Base-by-base conservation (phyloP, 176 grass and related monocot species). In the Cymbopogon citratus region DNA sequence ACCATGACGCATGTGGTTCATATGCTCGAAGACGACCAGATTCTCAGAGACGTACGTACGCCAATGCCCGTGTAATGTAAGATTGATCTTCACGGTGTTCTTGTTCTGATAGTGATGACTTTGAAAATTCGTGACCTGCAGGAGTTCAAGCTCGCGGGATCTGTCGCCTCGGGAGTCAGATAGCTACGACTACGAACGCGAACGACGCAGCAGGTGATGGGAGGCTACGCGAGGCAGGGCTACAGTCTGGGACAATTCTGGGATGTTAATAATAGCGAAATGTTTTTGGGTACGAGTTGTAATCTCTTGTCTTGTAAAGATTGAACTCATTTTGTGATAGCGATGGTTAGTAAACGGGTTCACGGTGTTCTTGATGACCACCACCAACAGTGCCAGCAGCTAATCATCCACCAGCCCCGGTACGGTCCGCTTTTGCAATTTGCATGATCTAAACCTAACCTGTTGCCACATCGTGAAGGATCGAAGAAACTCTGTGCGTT, bases 1-100 rank as follows among this genome's bases (percentile, higher is more conserved):
- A 93, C 91, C 28, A 98, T 98, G 95, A 76, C 92, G 49, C 90
- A 95, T 49, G 88, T 95, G 1, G 86, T 95, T 24, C 92, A 93
- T 21, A 95, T 98, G 88, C 95, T 98, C 6, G 88, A 98, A 89
- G 90, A 98, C 45, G 92, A 88, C 36, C 77, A 82, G 26, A 66
- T 85, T 41, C 65, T 76, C 63, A 81, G 76, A 86, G 90, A 94
- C 40, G 95, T 94, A 93, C 26, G 80, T 94, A 97, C 35, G 80
- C 31, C 12, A 12, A 49, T 49, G 5, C 45, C 59, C 24, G 11
- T 23, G 1, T 1, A n/a, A 21, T 6, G 24, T 54, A 7, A 3
- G 35, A 40, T 13, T 27, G 12, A 21, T 7, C 15, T 69, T 78
- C 3, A 26, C 59, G 18, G 29, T 15, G 3, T 46, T 49, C 51